Conservation (phyloP, 441 rosid species). For the Hura crepitans region DNA sequence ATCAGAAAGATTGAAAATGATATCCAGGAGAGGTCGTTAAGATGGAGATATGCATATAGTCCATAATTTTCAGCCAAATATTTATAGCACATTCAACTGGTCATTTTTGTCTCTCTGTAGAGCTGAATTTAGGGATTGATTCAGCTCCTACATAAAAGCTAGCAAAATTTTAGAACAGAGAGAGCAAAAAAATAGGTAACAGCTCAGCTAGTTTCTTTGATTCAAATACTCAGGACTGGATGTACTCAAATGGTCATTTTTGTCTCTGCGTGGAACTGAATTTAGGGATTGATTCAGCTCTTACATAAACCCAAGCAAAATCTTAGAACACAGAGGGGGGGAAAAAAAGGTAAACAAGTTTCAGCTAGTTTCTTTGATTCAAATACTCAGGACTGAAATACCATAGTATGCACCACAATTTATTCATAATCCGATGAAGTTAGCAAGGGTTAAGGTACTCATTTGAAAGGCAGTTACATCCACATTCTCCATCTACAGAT, state of each 20-base stretch:
- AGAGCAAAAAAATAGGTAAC: too few relatives aligned
- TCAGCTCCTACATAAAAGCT: too few relatives aligned
- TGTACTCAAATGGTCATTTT: background rate
- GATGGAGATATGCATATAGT: background rate
- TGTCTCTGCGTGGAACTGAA: background rate
- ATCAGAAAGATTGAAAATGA: background rate
- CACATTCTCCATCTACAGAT: background rate
- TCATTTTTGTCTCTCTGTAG: background rate
- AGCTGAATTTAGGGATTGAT: slow-evolving; percentile 2
- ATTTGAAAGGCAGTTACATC: background rate
- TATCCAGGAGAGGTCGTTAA: background rate
- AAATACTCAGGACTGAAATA: too few relatives aligned
- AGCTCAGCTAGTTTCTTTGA: too few relatives aligned
- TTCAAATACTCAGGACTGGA: too few relatives aligned
- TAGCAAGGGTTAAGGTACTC: background rate
- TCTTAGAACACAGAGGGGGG: too few relatives aligned
- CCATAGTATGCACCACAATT: background rate
- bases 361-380: too few relatives aligned
- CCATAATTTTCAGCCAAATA: background rate
- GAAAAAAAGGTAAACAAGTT: too few relatives aligned
- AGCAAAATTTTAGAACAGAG: too few relatives aligned
- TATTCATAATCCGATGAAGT: background rate
- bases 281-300: slow-evolving; percentile 7
- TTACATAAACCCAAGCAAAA: too few relatives aligned
- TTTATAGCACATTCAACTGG: background rate